phyloP scores from a whole-genome alignment of 2,329 filamentous ascomycete genomes.

The Diaporthe ilicicola region DNA sequence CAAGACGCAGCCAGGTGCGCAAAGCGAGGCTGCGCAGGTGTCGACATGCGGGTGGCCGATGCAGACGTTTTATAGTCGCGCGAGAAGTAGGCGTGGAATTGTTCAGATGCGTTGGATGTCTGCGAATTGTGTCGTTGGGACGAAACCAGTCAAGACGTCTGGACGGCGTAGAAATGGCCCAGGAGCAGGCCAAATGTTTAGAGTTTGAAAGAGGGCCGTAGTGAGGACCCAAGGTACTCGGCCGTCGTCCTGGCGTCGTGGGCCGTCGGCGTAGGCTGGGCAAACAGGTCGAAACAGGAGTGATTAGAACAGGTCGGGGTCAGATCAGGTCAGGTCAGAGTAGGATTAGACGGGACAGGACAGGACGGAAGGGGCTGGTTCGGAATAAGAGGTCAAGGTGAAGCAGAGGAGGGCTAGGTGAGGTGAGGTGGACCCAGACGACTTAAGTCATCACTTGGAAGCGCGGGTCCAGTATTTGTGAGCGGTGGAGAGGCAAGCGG shows the following conservation, averaged over 20 bases:
- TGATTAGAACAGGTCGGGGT: no score
- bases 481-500: slow-evolving; percentile 20
- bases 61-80: neutral
- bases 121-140: neutral
- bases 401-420: slow-evolving; percentile 18
- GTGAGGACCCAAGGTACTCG: neutral
- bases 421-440: slow-evolving; percentile 25
- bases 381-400: slow-evolving; percentile 8
- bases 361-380: neutral
- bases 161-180: neutral
- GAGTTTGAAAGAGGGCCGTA: neutral
- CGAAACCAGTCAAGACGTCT: neutral
- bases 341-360: neutral
- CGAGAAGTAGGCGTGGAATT: neutral
- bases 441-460: slow-evolving; percentile 27
- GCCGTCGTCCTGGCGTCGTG: slow-evolving; percentile 6
- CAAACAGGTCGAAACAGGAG: neutral
- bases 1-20: neutral
- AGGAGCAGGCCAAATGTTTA: neutral
- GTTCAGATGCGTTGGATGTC: no score
- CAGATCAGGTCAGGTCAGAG: neutral
- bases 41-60: slow-evolving; percentile 16
- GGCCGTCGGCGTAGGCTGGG: neutral
- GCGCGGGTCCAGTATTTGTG: slow-evolving; percentile 21
- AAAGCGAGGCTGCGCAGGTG: slow-evolving; percentile 6